phyloP scores from a whole-genome alignment of 805 yeast species.

The Starmerella tilneyi region DNA sequence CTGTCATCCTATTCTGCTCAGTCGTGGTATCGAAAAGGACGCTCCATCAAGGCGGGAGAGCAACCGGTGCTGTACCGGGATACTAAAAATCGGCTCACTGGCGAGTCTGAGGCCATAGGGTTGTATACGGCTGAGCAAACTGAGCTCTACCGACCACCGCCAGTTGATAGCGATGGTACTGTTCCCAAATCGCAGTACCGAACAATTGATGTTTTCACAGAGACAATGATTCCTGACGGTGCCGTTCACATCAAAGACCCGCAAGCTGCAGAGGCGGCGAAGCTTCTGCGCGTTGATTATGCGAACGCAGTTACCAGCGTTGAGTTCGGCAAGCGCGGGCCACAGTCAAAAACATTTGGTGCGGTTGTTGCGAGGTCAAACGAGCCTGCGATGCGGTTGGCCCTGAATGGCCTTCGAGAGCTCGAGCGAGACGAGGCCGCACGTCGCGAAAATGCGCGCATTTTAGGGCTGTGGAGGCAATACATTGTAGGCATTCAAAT shows the following conservation, averaged over 20 bases:
- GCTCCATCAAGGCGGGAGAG: constrained; percentile 60
- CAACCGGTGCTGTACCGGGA: constrained; percentile 44
- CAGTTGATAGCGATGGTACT: constrained; percentile 47
- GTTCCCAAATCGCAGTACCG: constrained; percentile 71
- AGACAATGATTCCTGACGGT: constrained; percentile 75
- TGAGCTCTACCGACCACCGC: constrained; percentile 55
- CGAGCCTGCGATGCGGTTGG: constrained; percentile 48
- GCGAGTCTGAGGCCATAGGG: constrained; percentile 24
- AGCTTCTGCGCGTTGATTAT: constrained; percentile 56
- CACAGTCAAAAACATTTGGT: constrained; percentile 60
- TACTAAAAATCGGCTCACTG: constrained; percentile 21
- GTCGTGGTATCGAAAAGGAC: constrained; percentile 78
- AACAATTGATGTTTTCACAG: constrained; percentile 68
- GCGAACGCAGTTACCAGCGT: constrained; percentile 85
- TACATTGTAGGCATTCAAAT: constrained; percentile 30
- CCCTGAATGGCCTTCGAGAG: constrained; percentile 41
- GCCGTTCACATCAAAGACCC: constrained; percentile 49
- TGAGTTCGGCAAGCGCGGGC: constrained; percentile 43
- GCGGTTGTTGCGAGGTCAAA: constrained; percentile 58
- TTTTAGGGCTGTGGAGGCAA: constrained; percentile 31
- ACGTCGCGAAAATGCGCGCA: constrained; percentile 36
- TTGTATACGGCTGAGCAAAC: constrained; percentile 76
- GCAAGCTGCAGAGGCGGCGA: constrained; percentile 60
- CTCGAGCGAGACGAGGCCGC: constrained; percentile 37
- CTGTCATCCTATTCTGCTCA: constrained; percentile 56